Percentiles rank a stretch among this genome's conserved stretches.
Evolutionary conservation across 1,284 basidiomycete genomes (phyloP).

Genomic region (Ceratobasidium sp.): DNA sequence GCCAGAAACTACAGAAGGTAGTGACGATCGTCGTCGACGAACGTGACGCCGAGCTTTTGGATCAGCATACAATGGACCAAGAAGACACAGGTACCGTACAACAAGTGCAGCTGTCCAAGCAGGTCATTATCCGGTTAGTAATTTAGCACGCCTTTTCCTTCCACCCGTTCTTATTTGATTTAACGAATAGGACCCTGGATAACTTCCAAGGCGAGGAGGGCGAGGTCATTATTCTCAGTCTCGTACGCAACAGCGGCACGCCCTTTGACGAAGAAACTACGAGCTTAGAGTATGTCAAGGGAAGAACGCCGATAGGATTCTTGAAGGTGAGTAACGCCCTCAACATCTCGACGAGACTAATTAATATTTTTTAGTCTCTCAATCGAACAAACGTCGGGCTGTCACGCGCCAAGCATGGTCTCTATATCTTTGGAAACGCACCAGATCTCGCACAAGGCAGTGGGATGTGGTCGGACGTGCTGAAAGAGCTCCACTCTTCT

Average conservation of each 20-base stretch:
- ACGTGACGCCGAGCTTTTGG: slow-evolving; percentile 64
- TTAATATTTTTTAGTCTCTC: slow-evolving; percentile 39
- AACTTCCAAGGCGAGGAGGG: slow-evolving; percentile 63
- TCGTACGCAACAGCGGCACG: slow-evolving; percentile 68
- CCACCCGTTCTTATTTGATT: neutral
- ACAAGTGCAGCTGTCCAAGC: slow-evolving; percentile 57
- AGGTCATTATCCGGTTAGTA: slow-evolving; percentile 50
- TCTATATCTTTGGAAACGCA: slow-evolving; percentile 74
- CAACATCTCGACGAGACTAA: neutral
- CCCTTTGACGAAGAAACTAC: neutral
- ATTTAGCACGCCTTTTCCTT: neutral
- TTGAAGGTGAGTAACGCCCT: neutral
- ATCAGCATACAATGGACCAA: slow-evolving; percentile 53
- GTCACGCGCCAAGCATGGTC: slow-evolving; percentile 72
- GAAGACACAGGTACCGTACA: slow-evolving; percentile 50
- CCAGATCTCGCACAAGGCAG: slow-evolving; percentile 57
- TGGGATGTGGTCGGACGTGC: slow-evolving; percentile 64
- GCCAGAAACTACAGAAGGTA: slow-evolving; percentile 57
- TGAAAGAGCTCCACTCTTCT: slow-evolving; percentile 59
- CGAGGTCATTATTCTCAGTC: slow-evolving; percentile 69
- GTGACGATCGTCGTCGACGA: slow-evolving; percentile 71
- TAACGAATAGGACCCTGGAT: slow-evolving; percentile 64
- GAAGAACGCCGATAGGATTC: neutral
- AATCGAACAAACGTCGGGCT: slow-evolving; percentile 63
- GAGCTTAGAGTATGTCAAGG: neutral